Percentiles rank a stretch among this genome's conserved stretches.
Conservation (phyloP, 2,329 filamentous ascomycete genomes). For the Penicillium sp. region DNA sequence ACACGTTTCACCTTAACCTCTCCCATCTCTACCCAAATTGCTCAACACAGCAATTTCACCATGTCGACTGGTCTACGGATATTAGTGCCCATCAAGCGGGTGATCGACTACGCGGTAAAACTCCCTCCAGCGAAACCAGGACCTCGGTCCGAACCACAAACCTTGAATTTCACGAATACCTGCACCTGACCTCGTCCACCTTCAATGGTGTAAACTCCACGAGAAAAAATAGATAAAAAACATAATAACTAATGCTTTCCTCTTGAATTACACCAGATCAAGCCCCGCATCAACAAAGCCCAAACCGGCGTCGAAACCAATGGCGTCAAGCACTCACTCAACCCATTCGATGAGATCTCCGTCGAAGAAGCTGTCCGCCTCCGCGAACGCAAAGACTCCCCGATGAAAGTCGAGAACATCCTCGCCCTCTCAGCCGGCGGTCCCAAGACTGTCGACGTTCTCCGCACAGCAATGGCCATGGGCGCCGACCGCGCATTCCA, state of each 20-base stretch:
- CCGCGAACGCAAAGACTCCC: slow-evolving; percentile 78
- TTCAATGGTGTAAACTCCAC: neutral
- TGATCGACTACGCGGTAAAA: slow-evolving; percentile 80
- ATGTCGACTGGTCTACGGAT: slow-evolving; percentile 62
- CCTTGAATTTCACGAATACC: neutral
- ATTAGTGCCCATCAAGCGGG: slow-evolving; percentile 77
- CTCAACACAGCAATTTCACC: slow-evolving; percentile 20
- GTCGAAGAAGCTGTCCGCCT: slow-evolving; percentile 95
- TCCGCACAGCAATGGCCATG: slow-evolving; percentile 98
- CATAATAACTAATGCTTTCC: neutral
- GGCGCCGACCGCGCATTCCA: slow-evolving; percentile 90
- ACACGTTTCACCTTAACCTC: slow-evolving; percentile 12
- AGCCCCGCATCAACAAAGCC: slow-evolving; percentile 68
- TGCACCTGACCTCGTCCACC: neutral
- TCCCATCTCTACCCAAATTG: slow-evolving; percentile 8
- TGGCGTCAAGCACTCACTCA: slow-evolving; percentile 96
- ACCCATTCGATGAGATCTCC: slow-evolving; percentile 98
- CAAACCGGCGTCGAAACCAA: slow-evolving; percentile 87
- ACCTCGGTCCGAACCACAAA: slow-evolving; percentile 8
- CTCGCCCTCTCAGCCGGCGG: slow-evolving; percentile 86
- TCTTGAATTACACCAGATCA: slow-evolving; percentile 51
- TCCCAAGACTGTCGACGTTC: slow-evolving; percentile 79
- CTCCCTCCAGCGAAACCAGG: neutral
- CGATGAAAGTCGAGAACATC: slow-evolving; percentile 79
- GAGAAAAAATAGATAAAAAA: neutral